A percentile compares a stretch with the other conserved stretches of the same genome.
These are phyloP conservation scores for Boechera retrofracta DNA, from an alignment of 345 rosid species.

Conservation along the genomic window DNA sequence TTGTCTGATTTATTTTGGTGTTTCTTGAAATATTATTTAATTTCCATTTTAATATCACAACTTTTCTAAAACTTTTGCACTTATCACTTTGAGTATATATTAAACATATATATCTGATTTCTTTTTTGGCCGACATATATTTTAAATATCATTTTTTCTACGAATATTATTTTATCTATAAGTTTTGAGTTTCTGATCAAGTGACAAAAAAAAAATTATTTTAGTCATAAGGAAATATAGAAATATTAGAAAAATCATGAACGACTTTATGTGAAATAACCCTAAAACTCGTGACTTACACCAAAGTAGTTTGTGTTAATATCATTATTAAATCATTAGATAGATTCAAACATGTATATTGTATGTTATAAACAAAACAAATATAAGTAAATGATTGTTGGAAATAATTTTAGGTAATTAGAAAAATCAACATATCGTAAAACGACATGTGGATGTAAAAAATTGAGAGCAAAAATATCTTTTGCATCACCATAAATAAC, in stretches of 20 bases:
- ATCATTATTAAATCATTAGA: too few relatives aligned
- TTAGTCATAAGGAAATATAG: not conserved
- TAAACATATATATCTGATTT: not conserved
- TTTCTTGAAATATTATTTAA: not conserved
- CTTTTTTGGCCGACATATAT: not conserved
- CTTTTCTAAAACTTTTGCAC: not conserved
- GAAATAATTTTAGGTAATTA: not conserved
- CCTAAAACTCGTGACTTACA: not conserved
- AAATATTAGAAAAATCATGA: not conserved
- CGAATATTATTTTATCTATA: not conserved
- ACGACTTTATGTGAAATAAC: not conserved
- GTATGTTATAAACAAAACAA: not conserved
- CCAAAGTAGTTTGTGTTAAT: too few relatives aligned
- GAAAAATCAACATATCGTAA: too few relatives aligned
- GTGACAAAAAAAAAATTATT: not conserved
- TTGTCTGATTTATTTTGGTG: not conserved
- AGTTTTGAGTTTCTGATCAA: not conserved
- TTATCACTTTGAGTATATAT: slow-evolving; percentile 8
- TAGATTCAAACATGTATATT: too few relatives aligned
- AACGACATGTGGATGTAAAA: too few relatives aligned
- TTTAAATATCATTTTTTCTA: not conserved
- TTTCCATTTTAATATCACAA: not conserved
- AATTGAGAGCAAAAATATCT: too few relatives aligned
- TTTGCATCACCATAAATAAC: not conserved
- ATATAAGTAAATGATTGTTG: not conserved